Base-by-base conservation (phyloP, 495 filamentous ascomycete genomes). In the Neurospora discreta region DNA sequence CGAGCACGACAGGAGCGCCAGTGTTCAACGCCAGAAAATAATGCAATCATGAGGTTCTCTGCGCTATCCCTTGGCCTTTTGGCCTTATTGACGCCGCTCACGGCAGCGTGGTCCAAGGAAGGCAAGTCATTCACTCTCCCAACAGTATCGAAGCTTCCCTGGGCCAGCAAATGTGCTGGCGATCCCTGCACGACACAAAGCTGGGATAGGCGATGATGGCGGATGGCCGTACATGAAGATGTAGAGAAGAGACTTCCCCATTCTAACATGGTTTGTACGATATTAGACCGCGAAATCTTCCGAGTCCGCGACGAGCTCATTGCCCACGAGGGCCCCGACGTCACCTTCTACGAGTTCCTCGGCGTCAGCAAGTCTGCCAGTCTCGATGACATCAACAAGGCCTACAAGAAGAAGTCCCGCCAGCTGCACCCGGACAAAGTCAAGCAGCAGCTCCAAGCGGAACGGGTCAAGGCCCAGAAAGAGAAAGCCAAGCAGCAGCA, bases 341-440 rank as follows among this genome's bases (percentile, higher is more conserved):
- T 93, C 69, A 96, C 93, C 72, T 99, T 98, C 86, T 99, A 99
- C 87, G 92, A 95, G 77, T 95, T 97, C 83, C 82, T 99, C 70
- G 94, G 90, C 75, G 85, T 97, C 68, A 77, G 74, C 38, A 83
- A 89, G 69, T 86, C 85, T 73, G 95, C 95, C 68, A 90, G 84
- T 73, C 90, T 92, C 75, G 94, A 98, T 38, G 93, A 96, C 67
- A 91, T 99, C 82, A 92, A 89, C 87, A 96, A 95, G 79, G 94
- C 93, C 73, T 97, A 95, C 86, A 90, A 91, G 80, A 93, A 95
- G 81, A 93, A 90, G 80, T 92, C 94, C 39, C 82, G 89, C 41
- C 82, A 84, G 67, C 83, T 98, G 40, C 95, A 99, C 81, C 95
- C 95, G 2, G 95, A 99, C 85, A 99, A 99, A 83, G 93, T 94